These are phyloP conservation scores for Lanmaoa rubissima DNA, from an alignment of 768 basidiomycete species.

Conservation along the genomic window DNA sequence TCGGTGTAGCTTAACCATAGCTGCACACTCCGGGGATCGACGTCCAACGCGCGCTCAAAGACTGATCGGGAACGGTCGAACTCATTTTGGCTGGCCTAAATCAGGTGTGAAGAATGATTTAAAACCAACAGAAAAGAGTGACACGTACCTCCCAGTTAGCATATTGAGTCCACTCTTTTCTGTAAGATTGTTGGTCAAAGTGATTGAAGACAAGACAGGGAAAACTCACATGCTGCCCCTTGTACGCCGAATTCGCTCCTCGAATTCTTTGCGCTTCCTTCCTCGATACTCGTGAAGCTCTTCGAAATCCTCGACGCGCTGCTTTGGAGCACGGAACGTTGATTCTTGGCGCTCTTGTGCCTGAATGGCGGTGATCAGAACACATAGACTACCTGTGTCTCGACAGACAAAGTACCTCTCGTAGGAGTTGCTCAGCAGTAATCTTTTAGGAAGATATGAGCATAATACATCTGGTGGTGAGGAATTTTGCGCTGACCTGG, in stretches of 20 bases:
- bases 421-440: conserved; percentile 95
- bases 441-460: conserved; percentile 54
- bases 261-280: conserved; percentile 90
- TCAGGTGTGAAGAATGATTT: conserved; percentile 1
- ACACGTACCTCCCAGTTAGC: conserved; percentile 76
- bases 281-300: conserved; percentile 87
- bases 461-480: neutral
- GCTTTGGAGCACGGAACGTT: conserved; percentile 86
- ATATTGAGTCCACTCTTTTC: conserved; percentile 86
- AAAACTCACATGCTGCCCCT: conserved; percentile 71
- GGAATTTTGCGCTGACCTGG: conserved; percentile 53
- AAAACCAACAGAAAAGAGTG: neutral
- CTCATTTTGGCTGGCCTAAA: conserved; percentile 90
- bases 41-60: conserved; percentile 95
- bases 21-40: conserved; percentile 85
- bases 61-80: conserved; percentile 93
- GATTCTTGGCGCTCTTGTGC: conserved; percentile 98
- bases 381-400: neutral
- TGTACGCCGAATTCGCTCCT: conserved; percentile 80
- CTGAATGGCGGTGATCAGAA: conserved; percentile 36
- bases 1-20: conserved; percentile 95
- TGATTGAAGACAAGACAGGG: neutral
- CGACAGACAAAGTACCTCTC: conserved; percentile 59
- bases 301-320: conserved; percentile 96
- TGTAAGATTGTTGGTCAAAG: conserved; percentile 27